Percentiles rank a stretch among this genome's conserved stretches.
phyloP scores from a whole-genome alignment of 192 early-diverging fungal genomes.

The Glomus cerebriforme region DNA sequence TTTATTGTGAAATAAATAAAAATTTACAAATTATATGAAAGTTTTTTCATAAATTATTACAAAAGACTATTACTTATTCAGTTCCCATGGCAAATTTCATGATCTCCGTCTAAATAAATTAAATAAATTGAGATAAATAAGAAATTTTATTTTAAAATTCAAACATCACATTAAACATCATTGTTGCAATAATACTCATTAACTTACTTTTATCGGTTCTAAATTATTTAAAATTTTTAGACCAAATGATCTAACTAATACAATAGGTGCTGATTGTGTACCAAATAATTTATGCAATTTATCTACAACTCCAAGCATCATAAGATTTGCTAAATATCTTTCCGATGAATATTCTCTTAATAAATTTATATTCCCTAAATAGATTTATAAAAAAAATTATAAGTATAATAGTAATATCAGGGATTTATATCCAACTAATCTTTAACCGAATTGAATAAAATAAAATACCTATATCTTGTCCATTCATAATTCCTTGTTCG shows the following conservation, averaged over 20 bases:
- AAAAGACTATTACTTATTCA: background rate
- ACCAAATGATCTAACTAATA: conserved; percentile 71
- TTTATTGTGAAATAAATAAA: no score
- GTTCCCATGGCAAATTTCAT: conserved; percentile 34
- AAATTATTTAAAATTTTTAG: conserved; percentile 70
- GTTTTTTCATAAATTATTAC: no score
- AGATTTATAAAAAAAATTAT: background rate
- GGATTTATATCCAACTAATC: no score
- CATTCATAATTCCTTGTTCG: conserved; percentile 62
- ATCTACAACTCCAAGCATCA: conserved; percentile 85
- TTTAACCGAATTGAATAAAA: background rate
- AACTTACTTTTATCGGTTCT: conserved; percentile 59
- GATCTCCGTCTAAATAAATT: conserved; percentile 25
- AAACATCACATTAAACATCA: background rate
- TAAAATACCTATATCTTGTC: conserved; percentile 77
- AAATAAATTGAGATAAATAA: background rate
- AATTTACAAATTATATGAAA: no score
- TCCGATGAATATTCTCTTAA: conserved; percentile 77
- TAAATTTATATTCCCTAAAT: conserved; percentile 63
- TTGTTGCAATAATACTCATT: background rate
- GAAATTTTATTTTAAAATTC: background rate
- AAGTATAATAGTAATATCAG: no score
- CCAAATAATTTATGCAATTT: conserved; percentile 79
- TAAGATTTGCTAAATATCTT: conserved; percentile 80
- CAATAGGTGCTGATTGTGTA: conserved; percentile 61